phyloP scores from a whole-genome alignment of 257 asterid species.

The Capsicum rhomboideum region DNA sequence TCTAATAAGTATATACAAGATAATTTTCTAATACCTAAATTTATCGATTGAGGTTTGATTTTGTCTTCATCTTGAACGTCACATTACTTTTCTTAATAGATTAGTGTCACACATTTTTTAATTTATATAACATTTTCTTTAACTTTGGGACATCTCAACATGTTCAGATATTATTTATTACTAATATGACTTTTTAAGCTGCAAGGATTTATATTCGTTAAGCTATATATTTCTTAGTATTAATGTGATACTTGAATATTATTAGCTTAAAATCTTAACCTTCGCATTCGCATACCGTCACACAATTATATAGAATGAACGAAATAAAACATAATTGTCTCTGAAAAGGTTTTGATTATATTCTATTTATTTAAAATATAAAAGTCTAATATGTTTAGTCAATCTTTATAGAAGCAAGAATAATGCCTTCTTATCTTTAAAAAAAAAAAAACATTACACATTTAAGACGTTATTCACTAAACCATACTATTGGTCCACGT shows the following conservation, averaged over 20 bases:
- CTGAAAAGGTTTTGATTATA: background rate
- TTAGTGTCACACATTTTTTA: background rate
- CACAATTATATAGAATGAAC: background rate
- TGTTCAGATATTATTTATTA: background rate
- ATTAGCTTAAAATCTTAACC: background rate
- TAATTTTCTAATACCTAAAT: no score
- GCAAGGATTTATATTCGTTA: background rate
- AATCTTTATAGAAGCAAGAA: background rate
- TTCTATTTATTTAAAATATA: background rate
- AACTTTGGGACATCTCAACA: background rate
- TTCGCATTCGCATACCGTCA: background rate
- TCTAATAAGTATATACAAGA: no score
- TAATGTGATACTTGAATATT: background rate
- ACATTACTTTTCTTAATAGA: background rate
- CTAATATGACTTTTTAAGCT: background rate
- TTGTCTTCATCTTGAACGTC: background rate
- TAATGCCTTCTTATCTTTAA: background rate
- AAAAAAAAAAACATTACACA: background rate
- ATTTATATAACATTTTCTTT: background rate
- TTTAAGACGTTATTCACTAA: background rate
- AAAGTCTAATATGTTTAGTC: background rate
- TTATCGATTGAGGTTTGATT: background rate
- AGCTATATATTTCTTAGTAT: background rate
- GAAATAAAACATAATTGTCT: background rate
- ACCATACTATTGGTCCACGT: background rate